These are phyloP conservation scores for Pseudogymnoascus sp. DNA, from an alignment of 2,329 filamentous ascomycete species.

Conservation along the genomic window DNA sequence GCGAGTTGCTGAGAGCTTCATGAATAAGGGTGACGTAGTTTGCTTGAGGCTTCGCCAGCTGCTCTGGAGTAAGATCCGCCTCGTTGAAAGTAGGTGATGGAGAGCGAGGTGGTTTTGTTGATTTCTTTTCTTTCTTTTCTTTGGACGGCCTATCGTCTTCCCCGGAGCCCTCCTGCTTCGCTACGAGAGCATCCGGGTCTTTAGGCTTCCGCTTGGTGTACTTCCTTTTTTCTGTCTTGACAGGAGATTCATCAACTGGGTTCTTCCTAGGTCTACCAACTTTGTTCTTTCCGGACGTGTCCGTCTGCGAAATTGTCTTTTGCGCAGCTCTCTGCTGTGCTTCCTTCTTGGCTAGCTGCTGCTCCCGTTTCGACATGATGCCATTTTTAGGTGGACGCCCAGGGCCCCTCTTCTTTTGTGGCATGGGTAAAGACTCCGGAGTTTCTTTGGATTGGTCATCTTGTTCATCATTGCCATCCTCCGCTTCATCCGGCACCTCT, in stretches of 20 bases:
- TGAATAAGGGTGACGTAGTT: conserved; percentile 53
- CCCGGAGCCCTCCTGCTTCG: conserved; percentile 48
- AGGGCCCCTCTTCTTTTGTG: conserved; percentile 51
- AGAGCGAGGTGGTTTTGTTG: conserved; percentile 32
- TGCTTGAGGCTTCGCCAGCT: conserved; percentile 57
- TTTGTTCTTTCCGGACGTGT: conserved; percentile 46
- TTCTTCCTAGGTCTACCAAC: conserved; percentile 60
- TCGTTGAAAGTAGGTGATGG: conserved; percentile 48
- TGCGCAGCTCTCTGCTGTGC: conserved; percentile 53
- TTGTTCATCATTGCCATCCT: conserved; percentile 19
- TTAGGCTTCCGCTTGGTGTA: conserved; percentile 57
- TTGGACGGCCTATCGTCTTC: conserved; percentile 34
- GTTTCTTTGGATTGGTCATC: conserved; percentile 9
- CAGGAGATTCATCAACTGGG: conserved; percentile 49
- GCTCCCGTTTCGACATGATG: conserved; percentile 72
- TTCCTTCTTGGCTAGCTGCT: conserved; percentile 55
- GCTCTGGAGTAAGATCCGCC: conserved; percentile 59
- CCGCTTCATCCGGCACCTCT: conserved; percentile 13
- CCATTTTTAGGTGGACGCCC: conserved; percentile 78
- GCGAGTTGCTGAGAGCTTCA: conserved; percentile 45
- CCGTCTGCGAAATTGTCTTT: conserved; percentile 37
- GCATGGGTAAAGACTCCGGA: conserved; percentile 21
- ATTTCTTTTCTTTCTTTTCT: conserved; percentile 54
- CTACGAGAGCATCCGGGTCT: conserved; percentile 35
- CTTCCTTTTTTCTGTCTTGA: conserved; percentile 55